Percentiles rank a stretch among this genome's conserved stretches.
These are phyloP conservation scores for Macrophomina pseudophaseolina DNA, from an alignment of 2,329 filamentous ascomycete species.

Conservation along the genomic window DNA sequence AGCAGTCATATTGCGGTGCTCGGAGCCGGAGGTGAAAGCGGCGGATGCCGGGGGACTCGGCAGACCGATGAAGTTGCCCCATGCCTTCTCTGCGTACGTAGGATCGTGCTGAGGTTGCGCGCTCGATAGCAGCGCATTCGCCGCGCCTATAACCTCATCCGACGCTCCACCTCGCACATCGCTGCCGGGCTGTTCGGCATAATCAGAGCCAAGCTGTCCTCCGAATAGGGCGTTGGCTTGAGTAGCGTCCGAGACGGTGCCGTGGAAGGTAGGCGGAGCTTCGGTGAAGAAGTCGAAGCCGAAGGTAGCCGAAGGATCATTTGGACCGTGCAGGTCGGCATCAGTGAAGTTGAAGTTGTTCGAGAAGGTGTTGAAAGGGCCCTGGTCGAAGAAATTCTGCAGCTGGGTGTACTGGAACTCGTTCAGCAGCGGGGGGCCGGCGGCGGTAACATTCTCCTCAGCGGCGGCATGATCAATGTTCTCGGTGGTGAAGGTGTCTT, in stretches of 20 bases:
- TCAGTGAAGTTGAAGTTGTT: slow-evolving; percentile 21
- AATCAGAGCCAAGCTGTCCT: background rate
- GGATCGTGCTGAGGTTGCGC: slow-evolving; percentile 17
- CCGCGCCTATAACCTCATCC: slow-evolving; percentile 25
- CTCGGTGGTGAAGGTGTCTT: slow-evolving; percentile 19
- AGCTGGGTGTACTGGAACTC: slow-evolving; percentile 22
- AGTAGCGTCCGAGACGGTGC: slow-evolving; percentile 9
- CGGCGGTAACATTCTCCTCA: slow-evolving; percentile 20
- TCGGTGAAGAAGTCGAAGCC: slow-evolving; percentile 13
- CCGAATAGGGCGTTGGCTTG: slow-evolving; percentile 13
- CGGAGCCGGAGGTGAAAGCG: slow-evolving; percentile 19
- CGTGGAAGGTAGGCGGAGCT: slow-evolving; percentile 17
- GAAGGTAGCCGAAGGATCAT: background rate
- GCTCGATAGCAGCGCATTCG: slow-evolving; percentile 23
- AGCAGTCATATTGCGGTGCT: slow-evolving; percentile 7
- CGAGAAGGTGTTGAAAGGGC: slow-evolving; percentile 22
- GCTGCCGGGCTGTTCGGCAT: background rate
- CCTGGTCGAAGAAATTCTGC: slow-evolving; percentile 26
- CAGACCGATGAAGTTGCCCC: slow-evolving; percentile 13
- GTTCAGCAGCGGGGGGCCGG: slow-evolving; percentile 24
- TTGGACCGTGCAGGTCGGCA: slow-evolving; percentile 1
- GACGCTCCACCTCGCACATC: slow-evolving; percentile 6
- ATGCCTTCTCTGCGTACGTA: slow-evolving; percentile 17
- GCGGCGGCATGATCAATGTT: slow-evolving; percentile 25
- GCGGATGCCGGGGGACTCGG: slow-evolving; percentile 25